phyloP scores from a whole-genome alignment of 2,329 filamentous ascomycete species.

The Sporothrix protearum region DNA sequence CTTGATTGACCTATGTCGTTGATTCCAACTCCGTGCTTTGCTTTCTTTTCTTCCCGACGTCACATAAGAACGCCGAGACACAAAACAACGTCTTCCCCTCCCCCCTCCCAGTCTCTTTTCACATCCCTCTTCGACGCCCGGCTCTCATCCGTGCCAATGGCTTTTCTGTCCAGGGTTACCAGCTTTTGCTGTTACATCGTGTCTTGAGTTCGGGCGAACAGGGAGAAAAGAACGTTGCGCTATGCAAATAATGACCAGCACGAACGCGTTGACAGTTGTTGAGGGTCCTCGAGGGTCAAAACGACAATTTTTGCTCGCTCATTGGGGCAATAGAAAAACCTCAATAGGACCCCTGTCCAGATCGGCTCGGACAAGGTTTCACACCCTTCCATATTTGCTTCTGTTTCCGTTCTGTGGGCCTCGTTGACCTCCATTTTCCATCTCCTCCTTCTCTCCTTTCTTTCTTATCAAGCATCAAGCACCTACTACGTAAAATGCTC shows the following conservation, averaged over 20 bases:
- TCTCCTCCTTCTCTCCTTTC: not conserved
- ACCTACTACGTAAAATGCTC: not conserved
- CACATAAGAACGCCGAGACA: not conserved
- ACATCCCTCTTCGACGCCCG: not conserved
- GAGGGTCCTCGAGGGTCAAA: not conserved
- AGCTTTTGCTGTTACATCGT: slow-evolving; percentile 7
- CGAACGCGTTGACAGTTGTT: not conserved
- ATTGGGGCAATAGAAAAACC: not conserved
- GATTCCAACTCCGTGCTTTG: not conserved
- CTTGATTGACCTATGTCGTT: not conserved
- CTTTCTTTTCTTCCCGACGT: not conserved
- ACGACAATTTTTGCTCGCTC: not conserved
- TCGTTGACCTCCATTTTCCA: not conserved
- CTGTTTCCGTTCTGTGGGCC: slow-evolving; percentile 3
- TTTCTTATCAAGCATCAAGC: not conserved
- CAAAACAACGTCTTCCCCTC: not conserved
- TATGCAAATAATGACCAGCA: not conserved
- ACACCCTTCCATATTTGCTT: slow-evolving; percentile 15
- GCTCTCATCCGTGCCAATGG: slow-evolving; percentile 7
- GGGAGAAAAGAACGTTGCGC: not conserved
- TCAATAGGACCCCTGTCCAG: not conserved
- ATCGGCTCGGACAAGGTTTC: slow-evolving; percentile 8
- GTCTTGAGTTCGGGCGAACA: slow-evolving; percentile 1
- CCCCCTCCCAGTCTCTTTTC: not conserved
- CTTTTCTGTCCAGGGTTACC: slow-evolving; percentile 1